A percentile compares a stretch with the other conserved stretches of the same genome.
Conservation (phyloP, 148 eudicot genomes). For the Chenopodium formosanum region DNA sequence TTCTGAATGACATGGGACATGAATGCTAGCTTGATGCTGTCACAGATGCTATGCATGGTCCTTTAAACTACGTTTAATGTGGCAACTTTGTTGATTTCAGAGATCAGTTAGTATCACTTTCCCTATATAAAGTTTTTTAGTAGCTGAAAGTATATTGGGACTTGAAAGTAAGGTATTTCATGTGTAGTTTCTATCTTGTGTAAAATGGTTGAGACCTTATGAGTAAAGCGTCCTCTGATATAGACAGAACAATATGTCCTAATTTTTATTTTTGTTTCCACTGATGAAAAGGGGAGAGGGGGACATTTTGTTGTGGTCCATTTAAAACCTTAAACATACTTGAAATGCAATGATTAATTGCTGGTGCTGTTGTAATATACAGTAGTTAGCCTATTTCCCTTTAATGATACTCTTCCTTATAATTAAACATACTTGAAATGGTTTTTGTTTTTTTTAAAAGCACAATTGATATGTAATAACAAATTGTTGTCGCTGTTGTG, state of each 20-base stretch:
- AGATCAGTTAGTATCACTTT: not conserved
- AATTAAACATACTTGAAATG: not conserved
- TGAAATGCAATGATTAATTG: not conserved
- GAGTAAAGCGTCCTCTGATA: slow-evolving; percentile 5
- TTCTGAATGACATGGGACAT: not conserved
- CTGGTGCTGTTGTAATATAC: not conserved
- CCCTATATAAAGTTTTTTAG: not conserved
- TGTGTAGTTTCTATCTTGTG: not conserved
- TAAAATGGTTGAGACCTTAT: not conserved
- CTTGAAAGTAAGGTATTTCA: not conserved
- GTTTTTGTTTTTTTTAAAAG: no score
- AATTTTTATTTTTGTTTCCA: no score
- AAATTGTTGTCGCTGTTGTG: no score
- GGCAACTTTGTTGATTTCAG: not conserved
- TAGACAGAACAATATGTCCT: not conserved
- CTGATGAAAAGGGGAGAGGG: not conserved
- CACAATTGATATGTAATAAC: no score
- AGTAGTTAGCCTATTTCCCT: not conserved
- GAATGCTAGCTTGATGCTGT: not conserved
- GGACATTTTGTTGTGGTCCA: not conserved
- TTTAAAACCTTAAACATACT: not conserved
- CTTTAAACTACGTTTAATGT: not conserved
- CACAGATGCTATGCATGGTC: not conserved
- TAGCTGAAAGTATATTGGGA: not conserved
- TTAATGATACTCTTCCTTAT: not conserved